phyloP scores from a whole-genome alignment of 2,329 filamentous ascomycete genomes.

The Trichoderma semiorbis region DNA sequence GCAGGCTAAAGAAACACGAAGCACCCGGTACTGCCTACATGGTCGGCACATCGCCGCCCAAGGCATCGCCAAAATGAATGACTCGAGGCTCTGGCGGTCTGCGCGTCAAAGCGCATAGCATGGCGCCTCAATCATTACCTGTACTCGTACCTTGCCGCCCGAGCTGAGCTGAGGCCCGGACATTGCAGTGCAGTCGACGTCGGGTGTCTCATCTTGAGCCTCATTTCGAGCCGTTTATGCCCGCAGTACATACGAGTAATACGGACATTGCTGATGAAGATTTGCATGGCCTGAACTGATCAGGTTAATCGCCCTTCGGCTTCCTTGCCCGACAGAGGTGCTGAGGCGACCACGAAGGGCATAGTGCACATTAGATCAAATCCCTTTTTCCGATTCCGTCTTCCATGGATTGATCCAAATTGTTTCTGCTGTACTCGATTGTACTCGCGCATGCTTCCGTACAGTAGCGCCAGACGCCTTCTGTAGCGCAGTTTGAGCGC shows the following conservation, averaged over 20 bases:
- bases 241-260: neutral
- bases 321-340: neutral
- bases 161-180: neutral
- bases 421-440: neutral
- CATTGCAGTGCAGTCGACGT: neutral
- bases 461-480: neutral
- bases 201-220: neutral
- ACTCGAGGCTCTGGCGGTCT: constrained; percentile 1
- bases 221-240: neutral
- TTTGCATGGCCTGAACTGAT: neutral
- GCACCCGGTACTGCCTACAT: neutral
- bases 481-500: neutral
- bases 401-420: neutral
- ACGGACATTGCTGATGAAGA: neutral
- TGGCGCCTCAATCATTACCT: neutral
- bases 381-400: neutral
- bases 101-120: neutral
- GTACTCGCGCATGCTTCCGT: neutral
- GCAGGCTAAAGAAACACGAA: neutral
- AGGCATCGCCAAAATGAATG: neutral
- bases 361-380: neutral
- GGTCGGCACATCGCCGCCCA: neutral
- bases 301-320: neutral
- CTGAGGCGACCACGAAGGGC: neutral
- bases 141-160: neutral